Evolutionary conservation across 2,329 filamentous ascomycete species (phyloP).

Genomic region (Paecilomyces niveus): DNA sequence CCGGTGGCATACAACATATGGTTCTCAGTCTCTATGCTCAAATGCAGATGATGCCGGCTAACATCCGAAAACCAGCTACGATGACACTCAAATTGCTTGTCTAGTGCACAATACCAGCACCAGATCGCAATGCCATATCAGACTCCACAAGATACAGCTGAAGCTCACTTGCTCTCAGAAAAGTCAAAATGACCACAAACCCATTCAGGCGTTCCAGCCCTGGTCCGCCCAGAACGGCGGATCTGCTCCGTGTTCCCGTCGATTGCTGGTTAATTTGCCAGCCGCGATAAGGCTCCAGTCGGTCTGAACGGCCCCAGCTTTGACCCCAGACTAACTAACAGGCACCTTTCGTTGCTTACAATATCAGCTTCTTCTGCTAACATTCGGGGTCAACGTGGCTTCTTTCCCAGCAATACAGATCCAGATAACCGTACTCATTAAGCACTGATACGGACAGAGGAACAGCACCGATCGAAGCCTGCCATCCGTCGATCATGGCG

Average conservation of each 20-base stretch:
- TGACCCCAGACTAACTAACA: too few species aligned
- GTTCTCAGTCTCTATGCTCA: neutral
- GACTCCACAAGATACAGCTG: neutral
- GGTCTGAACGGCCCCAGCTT: neutral
- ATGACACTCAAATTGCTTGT: neutral
- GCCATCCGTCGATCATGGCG: neutral
- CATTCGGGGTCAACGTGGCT: neutral
- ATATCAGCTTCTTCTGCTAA: neutral
- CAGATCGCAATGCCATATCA: neutral
- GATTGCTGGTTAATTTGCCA: neutral
- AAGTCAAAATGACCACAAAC: neutral
- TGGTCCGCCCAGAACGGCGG: neutral
- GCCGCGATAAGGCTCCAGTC: neutral
- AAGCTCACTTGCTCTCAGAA: neutral
- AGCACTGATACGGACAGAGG: neutral
- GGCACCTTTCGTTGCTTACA: neutral
- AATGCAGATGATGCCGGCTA: neutral
- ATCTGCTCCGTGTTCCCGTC: neutral
- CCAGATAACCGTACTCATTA: neutral
- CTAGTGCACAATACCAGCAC: neutral
- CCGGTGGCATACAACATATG: neutral
- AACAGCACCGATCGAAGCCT: neutral
- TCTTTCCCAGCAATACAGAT: neutral
- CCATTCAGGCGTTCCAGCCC: neutral
- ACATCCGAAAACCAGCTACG: neutral